phyloP scores from a whole-genome alignment of 345 rosid genomes.

The Gossypium herbaceum region DNA sequence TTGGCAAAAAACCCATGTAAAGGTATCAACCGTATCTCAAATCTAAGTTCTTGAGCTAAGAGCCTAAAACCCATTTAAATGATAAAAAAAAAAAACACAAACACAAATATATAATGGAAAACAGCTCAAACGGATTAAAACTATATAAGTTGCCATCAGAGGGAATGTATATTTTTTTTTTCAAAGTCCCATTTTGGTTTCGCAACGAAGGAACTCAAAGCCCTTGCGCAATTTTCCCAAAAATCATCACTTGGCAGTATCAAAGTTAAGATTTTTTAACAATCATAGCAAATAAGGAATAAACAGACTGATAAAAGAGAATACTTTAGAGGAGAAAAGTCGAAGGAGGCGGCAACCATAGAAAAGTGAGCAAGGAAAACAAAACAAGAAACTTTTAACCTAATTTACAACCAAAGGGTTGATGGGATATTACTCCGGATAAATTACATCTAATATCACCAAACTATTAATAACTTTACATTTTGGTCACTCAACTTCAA shows the following conservation, averaged over 20 bases:
- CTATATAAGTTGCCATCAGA: conserved; percentile 21
- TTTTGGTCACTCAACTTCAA: too few species aligned
- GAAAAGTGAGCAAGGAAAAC: neutral
- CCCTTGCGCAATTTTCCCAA: conserved; percentile 33
- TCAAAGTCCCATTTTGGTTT: conserved; percentile 13
- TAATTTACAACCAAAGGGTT: neutral
- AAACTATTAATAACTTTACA: too few species aligned
- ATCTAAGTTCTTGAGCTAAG: neutral
- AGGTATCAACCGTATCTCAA: neutral
- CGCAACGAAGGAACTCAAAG: conserved; percentile 24
- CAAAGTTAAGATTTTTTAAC: neutral
- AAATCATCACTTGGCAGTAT: conserved; percentile 29
- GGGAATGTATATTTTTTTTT: conserved; percentile 5
- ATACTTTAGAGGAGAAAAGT: neutral
- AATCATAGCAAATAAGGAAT: neutral
- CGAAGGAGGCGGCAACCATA: neutral
- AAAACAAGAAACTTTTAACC: neutral
- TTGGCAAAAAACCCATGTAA: conserved; percentile 9
- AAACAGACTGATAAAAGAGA: neutral
- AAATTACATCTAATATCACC: too few species aligned
- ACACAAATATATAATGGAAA: neutral
- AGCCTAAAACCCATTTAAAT: neutral
- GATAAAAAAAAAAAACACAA: neutral
- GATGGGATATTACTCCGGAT: neutral
- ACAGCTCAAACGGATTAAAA: neutral